phyloP scores from a whole-genome alignment of 805 yeast species.

The Hanseniaspora hatyaiensis region DNA sequence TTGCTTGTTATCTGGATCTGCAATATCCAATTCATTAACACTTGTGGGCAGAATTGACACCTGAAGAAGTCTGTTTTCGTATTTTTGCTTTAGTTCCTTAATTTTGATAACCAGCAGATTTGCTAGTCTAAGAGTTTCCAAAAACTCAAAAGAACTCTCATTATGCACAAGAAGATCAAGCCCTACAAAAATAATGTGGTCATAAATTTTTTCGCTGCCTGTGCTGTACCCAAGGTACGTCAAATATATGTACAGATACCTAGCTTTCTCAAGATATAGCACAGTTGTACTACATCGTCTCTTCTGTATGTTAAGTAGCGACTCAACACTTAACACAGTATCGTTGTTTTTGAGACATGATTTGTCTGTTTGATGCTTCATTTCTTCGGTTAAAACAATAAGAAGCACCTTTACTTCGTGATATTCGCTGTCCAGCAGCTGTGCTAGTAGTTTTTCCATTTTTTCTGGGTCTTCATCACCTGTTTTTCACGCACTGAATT shows the following conservation, averaged over 20 bases:
- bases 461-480: too few relatives aligned
- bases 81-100: conserved; percentile 4
- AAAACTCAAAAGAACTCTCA: neutral
- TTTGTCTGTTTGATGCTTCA: conserved; percentile 1
- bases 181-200: conserved; percentile 25
- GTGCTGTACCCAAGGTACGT: conserved; percentile 25
- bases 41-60: conserved; percentile 4
- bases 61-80: conserved; percentile 4
- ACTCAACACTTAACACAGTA: neutral
- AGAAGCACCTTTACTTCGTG: neutral
- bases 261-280: conserved; percentile 25
- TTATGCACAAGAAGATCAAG: conserved; percentile 21
- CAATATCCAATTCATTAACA: neutral
- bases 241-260: conserved; percentile 28
- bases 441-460: conserved; percentile 5
- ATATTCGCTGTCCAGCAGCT: neutral
- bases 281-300: conserved; percentile 23
- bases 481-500: too few relatives aligned
- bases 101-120: conserved; percentile 9
- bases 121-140: neutral
- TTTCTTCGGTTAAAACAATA: conserved; percentile 4
- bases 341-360: neutral
- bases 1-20: neutral
- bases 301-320: conserved; percentile 25
- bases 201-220: conserved; percentile 18